A percentile compares a stretch with the other conserved stretches of the same genome.
These are phyloP conservation scores for Leersia perrieri DNA, from an alignment of 176 grass and related monocot genomes.

Conservation along the genomic window DNA sequence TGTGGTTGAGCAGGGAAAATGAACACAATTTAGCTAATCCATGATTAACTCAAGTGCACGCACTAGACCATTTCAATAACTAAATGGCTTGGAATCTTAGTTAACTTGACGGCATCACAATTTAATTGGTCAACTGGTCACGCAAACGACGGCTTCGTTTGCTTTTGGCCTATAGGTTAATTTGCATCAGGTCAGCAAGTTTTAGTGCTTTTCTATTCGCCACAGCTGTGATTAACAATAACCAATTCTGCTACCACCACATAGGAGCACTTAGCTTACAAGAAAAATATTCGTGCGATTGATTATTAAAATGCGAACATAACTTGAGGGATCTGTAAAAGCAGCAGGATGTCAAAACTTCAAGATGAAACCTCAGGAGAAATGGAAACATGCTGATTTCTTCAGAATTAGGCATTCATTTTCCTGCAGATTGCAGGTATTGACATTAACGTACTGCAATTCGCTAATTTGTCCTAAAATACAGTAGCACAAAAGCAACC, in stretches of 20 bases:
- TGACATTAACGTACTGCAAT: no score
- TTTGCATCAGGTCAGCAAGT: background rate
- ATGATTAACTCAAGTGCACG: background rate
- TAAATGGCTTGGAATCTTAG: background rate
- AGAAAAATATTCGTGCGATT: background rate
- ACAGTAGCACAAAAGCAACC: conserved; percentile 10
- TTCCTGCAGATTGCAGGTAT: no score
- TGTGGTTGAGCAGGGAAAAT: no score
- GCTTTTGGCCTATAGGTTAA: conserved; percentile 5
- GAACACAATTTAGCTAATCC: background rate
- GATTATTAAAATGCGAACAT: background rate
- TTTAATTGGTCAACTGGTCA: background rate
- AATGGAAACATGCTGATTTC: background rate
- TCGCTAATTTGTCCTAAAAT: background rate
- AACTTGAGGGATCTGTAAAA: background rate
- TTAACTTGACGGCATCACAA: background rate
- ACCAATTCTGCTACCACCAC: background rate
- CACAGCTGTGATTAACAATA: background rate
- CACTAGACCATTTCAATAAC: background rate
- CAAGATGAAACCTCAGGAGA: background rate
- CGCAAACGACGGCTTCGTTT: background rate
- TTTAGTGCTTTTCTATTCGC: background rate
- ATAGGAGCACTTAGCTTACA: background rate
- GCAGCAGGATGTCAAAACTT: background rate
- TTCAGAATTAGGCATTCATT: no score